Base-by-base conservation (phyloP, 148 eudicot genomes). In the Vaccinium myrtillus region DNA sequence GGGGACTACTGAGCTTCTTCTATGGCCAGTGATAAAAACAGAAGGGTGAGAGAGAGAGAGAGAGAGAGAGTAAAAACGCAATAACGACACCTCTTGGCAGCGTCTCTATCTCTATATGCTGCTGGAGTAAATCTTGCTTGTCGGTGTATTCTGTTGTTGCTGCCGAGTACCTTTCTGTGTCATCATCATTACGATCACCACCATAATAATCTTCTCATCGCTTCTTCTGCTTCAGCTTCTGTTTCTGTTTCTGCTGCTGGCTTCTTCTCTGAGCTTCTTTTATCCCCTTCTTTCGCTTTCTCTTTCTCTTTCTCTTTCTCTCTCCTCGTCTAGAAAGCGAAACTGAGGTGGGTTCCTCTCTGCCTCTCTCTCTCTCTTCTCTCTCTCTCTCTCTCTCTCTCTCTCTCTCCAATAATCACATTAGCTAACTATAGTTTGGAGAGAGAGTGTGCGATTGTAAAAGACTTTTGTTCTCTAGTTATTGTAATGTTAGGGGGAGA, bases 391-490 rank as follows among this genome's bases (percentile, higher is more conserved):
- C n/a, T n/a, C n/a, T 12, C 39, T 1, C 18, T 49, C 59, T 56
- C 84, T 83, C 84, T 83, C 85, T 83, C 85, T 83, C 80, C 81
- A 83, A 83, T 76, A 75, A 83, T 83, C 81, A 58, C 81, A 58
- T 55, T 83, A 55, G 77, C 80, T 58, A 82, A 49, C 4, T 23
- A 30, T 55, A 79, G 43, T 15, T 55, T 48, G 63, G 83, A 56
- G 61, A 32, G 78, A 51, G 74, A 75, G 55, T 48, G 75, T 32
- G 49, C 21, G 30, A 39, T 8, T 36, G 50, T 49, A 19, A 86
- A 80, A 80, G 86, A n/a, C 67, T 81, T 89, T 89, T 85, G 89
- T 89, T 87, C 83, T 30, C 75, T 87, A 85, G 91, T 87, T 77
- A 76, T 85, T 89, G 89, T 80, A 85, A 85, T 75, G 77, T 81